Conservation (phyloP, 306 rosid species). For the Lathyrus aphaca region DNA sequence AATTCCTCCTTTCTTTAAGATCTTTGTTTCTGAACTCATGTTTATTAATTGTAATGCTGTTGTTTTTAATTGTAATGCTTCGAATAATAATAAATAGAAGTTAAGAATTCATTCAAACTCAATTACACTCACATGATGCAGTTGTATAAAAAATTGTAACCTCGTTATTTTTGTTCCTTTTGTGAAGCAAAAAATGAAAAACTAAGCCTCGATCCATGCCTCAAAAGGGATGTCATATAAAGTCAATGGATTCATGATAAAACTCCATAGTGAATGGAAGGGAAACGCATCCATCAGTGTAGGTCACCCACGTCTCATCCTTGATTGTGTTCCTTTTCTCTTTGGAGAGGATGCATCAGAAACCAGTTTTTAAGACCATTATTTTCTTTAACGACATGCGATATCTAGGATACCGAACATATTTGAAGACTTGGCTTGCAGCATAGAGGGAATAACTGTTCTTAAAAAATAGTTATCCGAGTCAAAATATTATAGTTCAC, state of each 20-base stretch:
- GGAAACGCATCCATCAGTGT: background rate
- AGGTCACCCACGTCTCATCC: background rate
- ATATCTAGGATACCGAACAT: background rate
- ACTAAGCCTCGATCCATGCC: background rate
- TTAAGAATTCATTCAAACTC: constrained; percentile 11
- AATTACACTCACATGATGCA: background rate
- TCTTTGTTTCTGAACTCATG: constrained; percentile 26
- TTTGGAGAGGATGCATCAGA: constrained; percentile 7
- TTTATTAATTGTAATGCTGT: background rate
- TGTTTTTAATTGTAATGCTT: background rate
- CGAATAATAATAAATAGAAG: too few species aligned
- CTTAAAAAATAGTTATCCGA: background rate
- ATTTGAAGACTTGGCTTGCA: background rate
- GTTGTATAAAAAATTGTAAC: background rate
- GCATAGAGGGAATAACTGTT: background rate
- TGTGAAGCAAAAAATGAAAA: background rate
- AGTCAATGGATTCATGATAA: background rate
- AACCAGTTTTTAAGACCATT: background rate
- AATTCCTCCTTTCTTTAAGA: background rate
- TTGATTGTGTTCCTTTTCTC: background rate
- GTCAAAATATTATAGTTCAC: background rate
- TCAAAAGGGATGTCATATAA: background rate
- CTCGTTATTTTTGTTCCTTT: background rate
- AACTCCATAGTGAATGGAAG: background rate
- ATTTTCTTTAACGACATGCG: background rate